Percentiles rank a stretch among this genome's conserved stretches.
phyloP scores from a whole-genome alignment of 2,329 filamentous ascomycete genomes.

The Aspergillus transmontanensis region DNA sequence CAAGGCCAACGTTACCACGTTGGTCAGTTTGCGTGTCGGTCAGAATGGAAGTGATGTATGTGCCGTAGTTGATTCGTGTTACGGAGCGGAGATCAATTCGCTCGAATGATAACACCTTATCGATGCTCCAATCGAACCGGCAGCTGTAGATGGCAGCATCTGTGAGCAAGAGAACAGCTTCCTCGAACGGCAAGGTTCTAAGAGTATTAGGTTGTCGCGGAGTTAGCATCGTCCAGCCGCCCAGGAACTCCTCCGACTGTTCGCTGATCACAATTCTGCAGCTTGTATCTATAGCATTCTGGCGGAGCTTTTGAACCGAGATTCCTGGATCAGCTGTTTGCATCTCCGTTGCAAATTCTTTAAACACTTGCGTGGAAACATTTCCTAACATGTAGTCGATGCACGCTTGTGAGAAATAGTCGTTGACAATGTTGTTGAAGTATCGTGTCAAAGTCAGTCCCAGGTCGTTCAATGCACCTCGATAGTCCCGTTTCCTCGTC shows the following conservation, averaged over 20 bases:
- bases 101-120: conserved; percentile 93
- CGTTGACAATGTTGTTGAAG: conserved; percentile 89
- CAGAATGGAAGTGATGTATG: conserved; percentile 88
- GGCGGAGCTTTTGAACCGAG: conserved; percentile 79
- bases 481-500: conserved; percentile 85
- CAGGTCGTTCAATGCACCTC: conserved; percentile 87
- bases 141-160: conserved; percentile 84
- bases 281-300: conserved; percentile 87
- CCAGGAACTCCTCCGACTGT: conserved; percentile 79
- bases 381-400: conserved; percentile 95
- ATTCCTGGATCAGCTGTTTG: conserved; percentile 90
- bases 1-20: conserved; percentile 77
- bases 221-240: conserved; percentile 85
- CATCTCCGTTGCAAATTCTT: conserved; percentile 92
- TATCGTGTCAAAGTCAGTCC: conserved; percentile 78
- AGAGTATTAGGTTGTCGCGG: conserved; percentile 72
- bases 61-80: conserved; percentile 72
- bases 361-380: conserved; percentile 80
- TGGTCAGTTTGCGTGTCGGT: conserved; percentile 77
- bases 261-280: conserved; percentile 84
- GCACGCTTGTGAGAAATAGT: conserved; percentile 93
- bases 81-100: conserved; percentile 77
- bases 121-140: conserved; percentile 90
- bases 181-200: conserved; percentile 75
- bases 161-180: conserved; percentile 84